Evolutionary conservation across 306 rosid genomes (phyloP), one percentile per base, ranked within the genome.

Genomic region (Fragaria vesca): DNA sequence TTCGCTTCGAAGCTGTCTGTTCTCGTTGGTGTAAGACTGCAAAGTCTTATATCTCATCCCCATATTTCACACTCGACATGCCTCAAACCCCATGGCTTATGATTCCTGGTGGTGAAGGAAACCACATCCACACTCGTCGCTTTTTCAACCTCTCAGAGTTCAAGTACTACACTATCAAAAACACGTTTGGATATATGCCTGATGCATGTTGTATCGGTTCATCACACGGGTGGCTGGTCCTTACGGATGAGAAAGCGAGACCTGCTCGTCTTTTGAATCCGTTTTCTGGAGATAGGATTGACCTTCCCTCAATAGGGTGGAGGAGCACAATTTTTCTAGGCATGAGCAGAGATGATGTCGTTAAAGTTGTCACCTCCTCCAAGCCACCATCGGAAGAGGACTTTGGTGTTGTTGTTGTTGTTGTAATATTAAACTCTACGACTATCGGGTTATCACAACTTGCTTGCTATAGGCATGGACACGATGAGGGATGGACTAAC

Each of bases 71-170:
- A 21, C 63, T 57, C 63, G 63, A 57, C 32, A 21, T 57, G 15
- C 63, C 66, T 52, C 66, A 21, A 76, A 54, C 18, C 26, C 74
- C 61, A 18, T 78, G 58, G 69, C 61, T 70, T 40, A 69, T 78
- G 69, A 15, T 69, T 17, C 81, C 81, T 6, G 34, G 57, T 38
- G 21, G 2, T 32, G 28, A 18, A 43, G 7, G n/a, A 28, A 17
- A 55, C 4, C 36, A n/a, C 12, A 17, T 60, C 66, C 16, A 60
- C 8, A 57, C 69, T 20, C 61, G 75, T 16, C 47, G 76, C 63
- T 70, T 78, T 40, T 28, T 69, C 30, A 69, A 38, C 42, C 70
- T 57, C 3, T 2, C 20, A 12, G 76, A 78, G 2, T 5, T 42
- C n/a, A 70, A 45, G 1, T 3, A 28, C 16, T 69, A 69, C 47